These are phyloP conservation scores for Kazachstania martiniae DNA, from an alignment of 805 yeast species.

Conservation along the genomic window DNA sequence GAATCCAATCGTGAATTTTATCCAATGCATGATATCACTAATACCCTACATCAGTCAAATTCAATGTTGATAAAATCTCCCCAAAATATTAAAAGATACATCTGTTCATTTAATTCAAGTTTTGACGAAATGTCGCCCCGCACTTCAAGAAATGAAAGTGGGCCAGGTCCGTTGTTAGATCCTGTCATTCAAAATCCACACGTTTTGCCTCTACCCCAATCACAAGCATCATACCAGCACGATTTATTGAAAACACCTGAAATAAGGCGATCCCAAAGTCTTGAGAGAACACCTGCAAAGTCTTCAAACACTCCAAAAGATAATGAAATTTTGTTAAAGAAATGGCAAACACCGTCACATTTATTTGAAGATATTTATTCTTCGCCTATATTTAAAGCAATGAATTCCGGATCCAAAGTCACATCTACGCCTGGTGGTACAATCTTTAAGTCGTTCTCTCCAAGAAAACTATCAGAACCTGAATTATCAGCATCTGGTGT, in stretches of 20 bases:
- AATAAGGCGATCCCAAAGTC: conserved; percentile 6
- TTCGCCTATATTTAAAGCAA: conserved; percentile 23
- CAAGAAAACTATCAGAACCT: conserved; percentile 8
- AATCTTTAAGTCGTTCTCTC: conserved; percentile 8
- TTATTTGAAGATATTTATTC: conserved; percentile 25
- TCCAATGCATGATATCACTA: conserved; percentile 1
- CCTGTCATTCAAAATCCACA: conserved; percentile 2
- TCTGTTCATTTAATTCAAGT: conserved; percentile 27
- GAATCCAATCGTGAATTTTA: neutral
- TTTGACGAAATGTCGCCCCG: conserved; percentile 24
- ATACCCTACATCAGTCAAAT: neutral
- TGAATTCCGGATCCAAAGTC: conserved; percentile 10
- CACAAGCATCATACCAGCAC: too few species aligned
- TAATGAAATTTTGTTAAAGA: conserved; percentile 13
- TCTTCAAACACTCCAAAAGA: conserved; percentile 19
- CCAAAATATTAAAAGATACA: conserved; percentile 19
- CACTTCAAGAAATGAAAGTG: conserved; percentile 1
- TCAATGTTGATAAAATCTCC: conserved; percentile 10
- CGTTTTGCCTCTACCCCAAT: conserved; percentile 1
- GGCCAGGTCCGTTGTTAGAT: conserved; percentile 1
- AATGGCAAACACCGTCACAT: conserved; percentile 28
- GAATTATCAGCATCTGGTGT: conserved; percentile 4
- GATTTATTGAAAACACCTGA: conserved; percentile 15
- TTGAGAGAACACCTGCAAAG: conserved; percentile 18
- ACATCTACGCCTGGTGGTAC: conserved; percentile 12